Evolutionary conservation across 2,329 filamentous ascomycete genomes (phyloP), one percentile per base, ranked within the genome.

Genomic region (Fusarium annulatum): DNA sequence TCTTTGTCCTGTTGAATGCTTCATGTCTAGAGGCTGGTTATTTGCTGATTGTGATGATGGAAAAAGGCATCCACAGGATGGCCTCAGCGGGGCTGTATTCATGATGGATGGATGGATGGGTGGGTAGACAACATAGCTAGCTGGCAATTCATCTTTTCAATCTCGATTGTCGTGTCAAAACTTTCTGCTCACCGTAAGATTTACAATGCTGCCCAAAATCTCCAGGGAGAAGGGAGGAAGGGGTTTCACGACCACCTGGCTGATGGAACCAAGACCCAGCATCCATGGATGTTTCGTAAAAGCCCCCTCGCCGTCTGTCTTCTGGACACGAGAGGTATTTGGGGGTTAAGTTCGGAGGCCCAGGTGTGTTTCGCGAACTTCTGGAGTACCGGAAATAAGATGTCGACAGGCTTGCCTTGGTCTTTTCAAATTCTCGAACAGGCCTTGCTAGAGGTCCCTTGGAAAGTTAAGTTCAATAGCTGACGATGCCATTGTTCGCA

Each of bases 21-120:
- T 64, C 42, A 30, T 52, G 21, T 58, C 39, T 41, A 38, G 34
- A 42, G 38, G 45, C 33, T 41, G 28, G 42, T 36, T 52, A 64
- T 52, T 64, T 69, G 58, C 45, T 64, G 64, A 23, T 38, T 23
- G n/a, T 28, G 62, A 60, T 26, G 53, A 55, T 51, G 52, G n/a
- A 53, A 67, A 55, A 61, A 71, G 67, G 57, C 63, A 48, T 63
- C 57, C 53, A 60, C 69, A 71, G 52, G 67, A 67, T 34, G 69
- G 69, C 69, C 69, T 71, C 69, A 68, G 55, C 55, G 58, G 62
- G 62, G 67, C 46, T 68, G 45, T 28, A 57, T 42, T 36, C 26
- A 41, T 53, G 57, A 46, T 67, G 48, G 63, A 30, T 67, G 68
- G 56, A 34, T 67, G 68, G 56, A 18, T 71, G 58, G 53, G 63